Evolutionary conservation across 169 alveolate species (phyloP), one percentile per base, ranked within the genome.

Genomic region (Ichthyophthirius multifiliis): DNA sequence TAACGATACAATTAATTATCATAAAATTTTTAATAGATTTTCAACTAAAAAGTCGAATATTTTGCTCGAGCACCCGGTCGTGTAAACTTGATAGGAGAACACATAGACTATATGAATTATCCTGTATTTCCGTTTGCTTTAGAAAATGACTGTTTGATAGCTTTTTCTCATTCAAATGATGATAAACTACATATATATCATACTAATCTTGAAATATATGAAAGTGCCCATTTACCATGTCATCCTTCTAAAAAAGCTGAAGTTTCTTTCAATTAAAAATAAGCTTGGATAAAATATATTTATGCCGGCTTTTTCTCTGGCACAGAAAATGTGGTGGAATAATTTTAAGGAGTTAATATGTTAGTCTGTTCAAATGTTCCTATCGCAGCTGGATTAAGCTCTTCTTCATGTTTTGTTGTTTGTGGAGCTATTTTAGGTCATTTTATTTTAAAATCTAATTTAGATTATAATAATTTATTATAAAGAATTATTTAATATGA

Each of bases 1-100:
- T 27, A 55, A 39, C 23, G 71, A 55, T 55, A 55, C 39, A 7
- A 55, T 15, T 13, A 55, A 55, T 27, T 55, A 39, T 55, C 71
- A 10, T 34, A 10, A 55, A 55, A 27, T 13, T 55, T 55, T n/a
- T 27, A 55, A 23, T 10, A 46, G 2, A 18, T 71, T 9, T 84
- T 83, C 62, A 89, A 84, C 5, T 55, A 18, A 7, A 18, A 41
- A 27, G 94, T 93, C 23, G 55, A 64, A 16, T 88, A 65, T 75
- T 84, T 85, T 65, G 75, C 83, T n/a, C 73, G 95, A 43, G 94
- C 97, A 16, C 97, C 97, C 37, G 97, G 97, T 9, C 90, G 96
- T 75, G 96, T 93, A 1, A 92, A 94, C 43, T 67, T 94, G 3
- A 94, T 94, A 27, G 97, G 97, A 18, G 96, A 92, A 74, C 96